Evolutionary conservation across 208 protist species (phyloP).

Genomic region (Porcisia deanei): DNA sequence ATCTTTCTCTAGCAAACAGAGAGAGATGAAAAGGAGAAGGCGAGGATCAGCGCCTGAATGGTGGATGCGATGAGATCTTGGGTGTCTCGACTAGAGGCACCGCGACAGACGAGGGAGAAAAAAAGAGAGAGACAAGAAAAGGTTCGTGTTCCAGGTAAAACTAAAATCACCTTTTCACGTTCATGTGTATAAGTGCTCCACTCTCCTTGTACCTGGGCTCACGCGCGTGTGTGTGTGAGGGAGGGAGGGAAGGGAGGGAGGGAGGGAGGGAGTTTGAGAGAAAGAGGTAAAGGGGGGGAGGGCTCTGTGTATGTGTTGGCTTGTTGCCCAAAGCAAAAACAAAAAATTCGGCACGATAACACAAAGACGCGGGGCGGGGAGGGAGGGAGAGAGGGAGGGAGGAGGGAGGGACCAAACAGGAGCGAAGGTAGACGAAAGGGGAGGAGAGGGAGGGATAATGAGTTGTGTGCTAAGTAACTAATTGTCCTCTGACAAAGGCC

Average conservation of each 20-base stretch:
- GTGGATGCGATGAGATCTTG: neutral
- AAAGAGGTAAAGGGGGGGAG: neutral
- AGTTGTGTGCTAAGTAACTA: neutral
- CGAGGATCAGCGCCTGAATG: neutral
- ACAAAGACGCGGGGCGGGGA: neutral
- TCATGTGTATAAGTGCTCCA: neutral
- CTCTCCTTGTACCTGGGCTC: neutral
- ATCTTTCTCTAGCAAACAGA: constrained; percentile 31
- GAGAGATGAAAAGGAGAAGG: neutral
- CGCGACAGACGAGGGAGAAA: neutral
- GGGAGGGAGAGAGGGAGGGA: neutral
- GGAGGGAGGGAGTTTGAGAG: neutral
- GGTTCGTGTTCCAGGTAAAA: neutral
- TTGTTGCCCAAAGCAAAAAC: neutral
- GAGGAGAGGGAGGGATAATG: constrained; percentile 1
- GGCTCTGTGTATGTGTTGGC: neutral
- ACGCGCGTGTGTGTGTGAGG: neutral
- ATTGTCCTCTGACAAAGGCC: neutral
- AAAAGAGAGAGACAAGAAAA: neutral
- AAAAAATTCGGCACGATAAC: no score
- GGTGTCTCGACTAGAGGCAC: neutral
- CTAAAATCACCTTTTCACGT: neutral
- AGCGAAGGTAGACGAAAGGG: constrained; percentile 7
- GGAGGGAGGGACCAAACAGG: neutral
- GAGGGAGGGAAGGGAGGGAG: no score